phyloP scores from a whole-genome alignment of 2,329 filamentous ascomycete genomes.

The Aulographum hederae region DNA sequence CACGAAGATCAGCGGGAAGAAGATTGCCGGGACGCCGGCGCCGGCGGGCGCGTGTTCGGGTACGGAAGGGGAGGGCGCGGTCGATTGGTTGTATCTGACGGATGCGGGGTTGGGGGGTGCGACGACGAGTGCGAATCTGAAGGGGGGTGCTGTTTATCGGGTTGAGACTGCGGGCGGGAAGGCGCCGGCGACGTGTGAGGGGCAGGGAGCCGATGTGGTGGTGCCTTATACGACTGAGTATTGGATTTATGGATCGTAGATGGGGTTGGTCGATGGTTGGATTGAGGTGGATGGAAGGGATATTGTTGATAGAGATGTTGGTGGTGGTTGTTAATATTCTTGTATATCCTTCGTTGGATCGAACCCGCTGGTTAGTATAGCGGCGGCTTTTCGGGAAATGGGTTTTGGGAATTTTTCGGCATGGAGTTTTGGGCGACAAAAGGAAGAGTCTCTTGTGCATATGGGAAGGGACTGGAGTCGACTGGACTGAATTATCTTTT shows the following conservation, averaged over 20 bases:
- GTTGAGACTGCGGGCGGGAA: conserved; percentile 29
- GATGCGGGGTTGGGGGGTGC: conserved; percentile 15
- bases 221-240: conserved; percentile 29
- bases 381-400: no score
- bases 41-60: conserved; percentile 25
- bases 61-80: conserved; percentile 16
- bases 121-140: conserved; percentile 11
- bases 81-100: conserved; percentile 28
- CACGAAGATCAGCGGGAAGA: conserved; percentile 24
- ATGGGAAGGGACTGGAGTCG: no score
- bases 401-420: no score
- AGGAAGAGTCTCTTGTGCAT: no score
- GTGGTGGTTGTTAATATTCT: no score
- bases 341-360: no score
- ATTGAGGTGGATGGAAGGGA: no score
- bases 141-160: conserved; percentile 26
- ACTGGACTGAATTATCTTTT: no score
- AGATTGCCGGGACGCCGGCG: conserved; percentile 30
- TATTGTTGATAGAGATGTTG: no score
- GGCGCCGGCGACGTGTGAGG: conserved; percentile 20
- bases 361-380: no score
- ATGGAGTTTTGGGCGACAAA: no score
- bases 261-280: no score
- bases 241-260: conserved; percentile 30
- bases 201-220: conserved; percentile 11